Evolutionary conservation across 106 monocot species (phyloP).

Genomic region (Dioscorea zingiberensis): DNA sequence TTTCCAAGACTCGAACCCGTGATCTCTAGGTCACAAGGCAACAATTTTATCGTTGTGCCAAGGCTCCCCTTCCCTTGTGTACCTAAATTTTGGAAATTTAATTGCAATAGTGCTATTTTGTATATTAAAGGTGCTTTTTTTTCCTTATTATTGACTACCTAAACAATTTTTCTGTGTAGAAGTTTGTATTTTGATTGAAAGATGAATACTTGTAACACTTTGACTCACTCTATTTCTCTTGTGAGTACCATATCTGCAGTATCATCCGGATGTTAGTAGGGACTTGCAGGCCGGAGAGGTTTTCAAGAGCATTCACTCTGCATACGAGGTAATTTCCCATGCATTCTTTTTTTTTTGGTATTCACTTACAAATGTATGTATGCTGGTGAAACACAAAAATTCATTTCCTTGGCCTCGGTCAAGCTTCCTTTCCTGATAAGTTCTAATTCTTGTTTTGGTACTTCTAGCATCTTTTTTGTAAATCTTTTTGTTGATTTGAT

Average conservation of each 20-base stretch:
- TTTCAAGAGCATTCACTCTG: conserved; percentile 58
- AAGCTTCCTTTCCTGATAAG: neutral
- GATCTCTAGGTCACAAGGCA: too few species aligned
- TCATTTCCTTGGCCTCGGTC: neutral
- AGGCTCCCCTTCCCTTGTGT: too few species aligned
- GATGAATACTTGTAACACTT: too few species aligned
- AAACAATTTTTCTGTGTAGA: too few species aligned
- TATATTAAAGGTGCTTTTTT: too few species aligned
- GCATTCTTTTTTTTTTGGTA: neutral
- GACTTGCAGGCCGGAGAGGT: conserved; percentile 45
- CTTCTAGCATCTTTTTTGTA: neutral
- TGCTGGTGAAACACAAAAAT: neutral
- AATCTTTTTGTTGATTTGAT: neutral
- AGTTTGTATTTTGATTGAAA: too few species aligned
- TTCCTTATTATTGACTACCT: too few species aligned
- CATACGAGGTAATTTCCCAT: conserved; percentile 56
- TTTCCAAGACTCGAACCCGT: too few species aligned
- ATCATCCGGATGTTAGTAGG: conserved; percentile 77
- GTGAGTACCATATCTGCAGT: conserved; percentile 31
- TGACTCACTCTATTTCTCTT: neutral
- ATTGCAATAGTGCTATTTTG: too few species aligned
- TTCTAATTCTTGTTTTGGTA: neutral
- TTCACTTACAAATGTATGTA: neutral
- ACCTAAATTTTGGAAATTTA: too few species aligned
- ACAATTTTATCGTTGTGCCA: too few species aligned